Evolutionary conservation across 2,329 filamentous ascomycete genomes (phyloP), one percentile per base, ranked within the genome.

Genomic region (Neofusicoccum ribis): DNA sequence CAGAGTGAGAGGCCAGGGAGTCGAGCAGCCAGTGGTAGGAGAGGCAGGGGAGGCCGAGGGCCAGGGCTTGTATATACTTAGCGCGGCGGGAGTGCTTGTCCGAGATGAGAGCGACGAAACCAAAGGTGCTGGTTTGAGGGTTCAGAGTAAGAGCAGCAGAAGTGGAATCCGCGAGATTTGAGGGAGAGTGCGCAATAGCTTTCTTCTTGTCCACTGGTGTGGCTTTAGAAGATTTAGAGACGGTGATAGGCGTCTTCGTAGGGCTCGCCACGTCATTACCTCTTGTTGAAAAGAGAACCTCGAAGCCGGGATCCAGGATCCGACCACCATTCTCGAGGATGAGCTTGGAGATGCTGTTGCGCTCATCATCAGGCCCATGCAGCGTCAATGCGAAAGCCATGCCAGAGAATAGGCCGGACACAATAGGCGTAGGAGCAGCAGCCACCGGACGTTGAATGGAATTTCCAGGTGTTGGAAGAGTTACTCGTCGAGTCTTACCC

Each of bases 11-110:
- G 0, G 82, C 77, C 3, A 94, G 76, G 67, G 91, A 97, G 58
- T 90, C 85, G 31, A 86, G 83, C 54, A 96, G 81, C 94, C 95
- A 99, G 63, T 89, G 88, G 5, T 88, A 85, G 5, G 92, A 90
- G 1, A 99, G 82, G 72, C 93, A 97, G 0, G 95, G 95, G 0
- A 99, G 79, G 0, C 92, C 92, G 0, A 99, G 85, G 0, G 95
- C 93, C 2, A 99, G 85, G 0, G 95, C 95, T 78, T 98, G 93
- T 84, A 98, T 91, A 76, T 95, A 97, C 75, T 98, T 99, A 58
- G 89, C 86, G 68, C 92, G 93, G 52, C 94, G 88, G 6, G 91
- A 95, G 75, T 97, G 91, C 4, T 87, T 86, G 72, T 98, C 92
- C 0, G 93, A 90, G 66, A 99, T 91, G 14, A 98, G 81, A 3